Percentiles rank a stretch among this genome's conserved stretches.
These are phyloP conservation scores for Aureobasidium sp. DNA, from an alignment of 2,329 filamentous ascomycete species.

Conservation along the genomic window DNA sequence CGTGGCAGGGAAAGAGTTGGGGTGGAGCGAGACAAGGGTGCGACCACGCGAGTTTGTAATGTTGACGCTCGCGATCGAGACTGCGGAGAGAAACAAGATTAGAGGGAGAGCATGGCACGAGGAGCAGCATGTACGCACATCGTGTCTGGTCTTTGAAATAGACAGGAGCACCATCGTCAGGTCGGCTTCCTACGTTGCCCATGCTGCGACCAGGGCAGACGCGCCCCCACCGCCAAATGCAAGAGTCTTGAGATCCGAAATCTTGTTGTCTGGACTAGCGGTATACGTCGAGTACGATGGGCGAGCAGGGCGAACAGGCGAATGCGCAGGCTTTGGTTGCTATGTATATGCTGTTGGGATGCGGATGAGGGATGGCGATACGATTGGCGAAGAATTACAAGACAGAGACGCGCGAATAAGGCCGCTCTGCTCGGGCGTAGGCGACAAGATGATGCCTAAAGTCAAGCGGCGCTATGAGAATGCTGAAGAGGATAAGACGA, in stretches of 20 bases:
- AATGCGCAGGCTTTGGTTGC: neutral
- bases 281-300: neutral
- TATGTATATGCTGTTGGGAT: neutral
- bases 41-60: conserved; percentile 74
- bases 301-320: neutral
- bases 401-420: neutral
- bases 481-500: neutral
- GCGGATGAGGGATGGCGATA: neutral
- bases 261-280: neutral
- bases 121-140: conserved; percentile 50
- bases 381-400: neutral
- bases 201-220: conserved; percentile 41
- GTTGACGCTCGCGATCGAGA: conserved; percentile 75
- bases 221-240: neutral
- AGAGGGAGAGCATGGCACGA: neutral
- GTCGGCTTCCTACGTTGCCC: conserved; percentile 86
- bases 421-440: neutral
- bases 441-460: neutral
- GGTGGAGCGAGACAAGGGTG: conserved; percentile 66
- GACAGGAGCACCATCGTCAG: conserved; percentile 71
- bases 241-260: neutral
- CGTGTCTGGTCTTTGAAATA: conserved; percentile 87
- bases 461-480: neutral
- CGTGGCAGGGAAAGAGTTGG: conserved; percentile 81
- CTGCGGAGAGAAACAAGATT: conserved; percentile 38